Evolutionary conservation across 331 rosid species (phyloP).

Genomic region (Cydonia oblonga): DNA sequence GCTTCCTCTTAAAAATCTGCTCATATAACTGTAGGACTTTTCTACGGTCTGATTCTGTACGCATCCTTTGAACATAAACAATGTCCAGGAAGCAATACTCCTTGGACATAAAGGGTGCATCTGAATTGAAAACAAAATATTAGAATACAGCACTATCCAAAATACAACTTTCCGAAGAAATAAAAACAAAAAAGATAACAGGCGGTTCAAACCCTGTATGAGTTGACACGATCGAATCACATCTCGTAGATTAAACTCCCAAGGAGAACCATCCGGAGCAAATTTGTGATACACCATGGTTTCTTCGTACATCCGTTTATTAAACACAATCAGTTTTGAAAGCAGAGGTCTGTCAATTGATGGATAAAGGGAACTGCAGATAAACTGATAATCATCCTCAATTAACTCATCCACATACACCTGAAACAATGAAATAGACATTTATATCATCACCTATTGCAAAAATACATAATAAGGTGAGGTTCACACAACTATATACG

Average conservation of each 20-base stretch:
- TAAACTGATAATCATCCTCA: conserved; percentile 67
- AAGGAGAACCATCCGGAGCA: conserved; percentile 87
- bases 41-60: conserved; percentile 64
- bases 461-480: not conserved
- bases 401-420: conserved; percentile 81
- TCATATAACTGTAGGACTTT: conserved; percentile 57
- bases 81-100: conserved; percentile 61
- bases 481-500: not conserved
- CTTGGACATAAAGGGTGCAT: conserved; percentile 30
- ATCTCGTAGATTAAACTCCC: conserved; percentile 98
- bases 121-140: conserved; percentile 25
- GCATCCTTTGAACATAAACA: conserved; percentile 87
- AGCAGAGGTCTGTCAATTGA: conserved; percentile 42
- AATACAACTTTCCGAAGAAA: not conserved
- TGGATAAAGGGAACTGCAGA: conserved; percentile 65
- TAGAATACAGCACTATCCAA: not conserved
- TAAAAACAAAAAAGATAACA: not conserved
- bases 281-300: conserved; percentile 55
- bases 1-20: conserved; percentile 46
- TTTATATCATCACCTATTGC: too few relatives aligned
- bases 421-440: conserved; percentile 27
- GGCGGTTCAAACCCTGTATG: conserved; percentile 41
- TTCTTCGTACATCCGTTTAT: conserved; percentile 71
- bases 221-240: conserved; percentile 84
- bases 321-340: conserved; percentile 53